phyloP scores from a whole-genome alignment of 2,329 filamentous ascomycete genomes.

The Alternaria arbusti region DNA sequence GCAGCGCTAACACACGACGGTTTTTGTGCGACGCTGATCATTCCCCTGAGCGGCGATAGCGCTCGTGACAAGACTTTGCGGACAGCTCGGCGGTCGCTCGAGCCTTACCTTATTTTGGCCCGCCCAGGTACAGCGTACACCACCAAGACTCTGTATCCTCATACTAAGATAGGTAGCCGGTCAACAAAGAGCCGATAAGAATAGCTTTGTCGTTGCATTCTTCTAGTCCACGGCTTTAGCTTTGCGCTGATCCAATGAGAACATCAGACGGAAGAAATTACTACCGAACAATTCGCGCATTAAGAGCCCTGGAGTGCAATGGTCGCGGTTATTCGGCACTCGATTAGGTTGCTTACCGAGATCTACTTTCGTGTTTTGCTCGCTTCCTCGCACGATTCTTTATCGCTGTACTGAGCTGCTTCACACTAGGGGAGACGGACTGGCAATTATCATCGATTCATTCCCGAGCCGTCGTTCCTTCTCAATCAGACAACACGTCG shows the following conservation, averaged over 20 bases:
- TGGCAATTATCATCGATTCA: background rate
- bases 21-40: background rate
- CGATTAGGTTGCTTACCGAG: background rate
- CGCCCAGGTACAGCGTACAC: background rate
- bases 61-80: background rate
- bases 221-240: background rate
- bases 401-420: background rate
- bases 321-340: background rate
- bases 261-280: background rate
- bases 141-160: constrained; percentile 1
- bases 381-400: background rate
- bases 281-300: background rate
- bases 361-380: background rate
- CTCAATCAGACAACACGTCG: background rate
- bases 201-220: background rate
- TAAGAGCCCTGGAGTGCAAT: background rate
- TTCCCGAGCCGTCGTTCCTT: background rate
- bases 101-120: constrained; percentile 1
- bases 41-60: background rate
- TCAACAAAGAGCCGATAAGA: background rate
- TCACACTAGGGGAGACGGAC: background rate
- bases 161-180: background rate
- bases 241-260: background rate
- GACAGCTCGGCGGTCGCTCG: constrained; percentile 1
- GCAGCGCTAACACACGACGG: background rate